A percentile compares a stretch with the other conserved stretches of the same genome.
phyloP scores from a whole-genome alignment of 169 alveolate species.

The Theileria annulata region DNA sequence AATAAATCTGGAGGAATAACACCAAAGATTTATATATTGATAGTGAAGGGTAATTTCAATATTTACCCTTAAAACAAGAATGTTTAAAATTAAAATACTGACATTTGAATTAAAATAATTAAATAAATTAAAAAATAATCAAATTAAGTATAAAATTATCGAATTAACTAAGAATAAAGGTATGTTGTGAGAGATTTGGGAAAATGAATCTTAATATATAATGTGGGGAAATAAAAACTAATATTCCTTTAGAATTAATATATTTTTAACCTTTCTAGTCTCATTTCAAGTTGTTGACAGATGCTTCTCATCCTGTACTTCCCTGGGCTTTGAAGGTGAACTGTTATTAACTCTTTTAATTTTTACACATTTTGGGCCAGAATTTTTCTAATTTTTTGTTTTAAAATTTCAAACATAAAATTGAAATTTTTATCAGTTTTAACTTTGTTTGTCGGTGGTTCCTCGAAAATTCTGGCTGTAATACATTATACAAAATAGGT shows the following conservation, averaged over 20 bases:
- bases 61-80: background rate
- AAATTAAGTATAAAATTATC: background rate
- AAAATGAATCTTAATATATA: background rate
- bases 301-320: background rate
- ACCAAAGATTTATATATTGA: background rate
- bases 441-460: background rate
- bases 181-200: background rate
- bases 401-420: background rate
- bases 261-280: background rate
- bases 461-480: background rate
- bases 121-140: too few relatives aligned
- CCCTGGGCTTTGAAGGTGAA: background rate
- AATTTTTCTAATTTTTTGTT: background rate
- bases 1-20: background rate
- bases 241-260: background rate
- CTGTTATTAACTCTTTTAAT: background rate
- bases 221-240: constrained; percentile 10
- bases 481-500: background rate
- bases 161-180: background rate
- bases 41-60: background rate
- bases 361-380: background rate
- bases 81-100: background rate
- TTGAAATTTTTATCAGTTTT: background rate
- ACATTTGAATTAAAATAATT: background rate
- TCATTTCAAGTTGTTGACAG: background rate